These are phyloP conservation scores for Nemania abortiva DNA, from an alignment of 2,329 filamentous ascomycete genomes.

Conservation along the genomic window DNA sequence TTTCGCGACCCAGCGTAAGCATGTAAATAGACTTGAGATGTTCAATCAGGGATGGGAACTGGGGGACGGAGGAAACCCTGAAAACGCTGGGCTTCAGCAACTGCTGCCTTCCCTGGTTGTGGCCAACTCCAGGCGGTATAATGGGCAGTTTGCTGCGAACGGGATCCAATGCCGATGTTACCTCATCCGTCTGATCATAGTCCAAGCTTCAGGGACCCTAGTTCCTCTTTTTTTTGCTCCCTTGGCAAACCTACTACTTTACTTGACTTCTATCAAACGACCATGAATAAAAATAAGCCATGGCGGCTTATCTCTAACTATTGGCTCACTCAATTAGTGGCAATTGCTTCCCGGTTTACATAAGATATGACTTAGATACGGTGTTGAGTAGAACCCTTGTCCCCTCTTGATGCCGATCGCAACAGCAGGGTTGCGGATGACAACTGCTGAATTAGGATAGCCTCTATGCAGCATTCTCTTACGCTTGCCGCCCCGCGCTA, in stretches of 20 bases:
- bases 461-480: slow-evolving; percentile 2
- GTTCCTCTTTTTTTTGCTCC: not conserved
- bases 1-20: not conserved
- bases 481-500: not conserved
- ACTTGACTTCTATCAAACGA: not conserved
- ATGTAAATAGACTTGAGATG: not conserved
- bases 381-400: not conserved
- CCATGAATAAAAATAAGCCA: not conserved
- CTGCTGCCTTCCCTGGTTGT: not conserved
- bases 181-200: not conserved
- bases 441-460: slow-evolving; percentile 23
- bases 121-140: not conserved
- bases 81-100: not conserved
- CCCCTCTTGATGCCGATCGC: slow-evolving; percentile 3
- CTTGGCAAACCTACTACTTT: not conserved
- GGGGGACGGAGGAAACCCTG: not conserved
- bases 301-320: not conserved
- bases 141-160: not conserved
- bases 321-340: not conserved
- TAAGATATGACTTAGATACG: not conserved
- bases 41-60: not conserved
- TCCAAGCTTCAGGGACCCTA: not conserved
- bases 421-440: slow-evolving; percentile 30
- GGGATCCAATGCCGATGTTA: not conserved
- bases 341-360: not conserved